Percentiles rank a stretch among this genome's conserved stretches.
Evolutionary conservation across 805 yeast species (phyloP).

Genomic region (Scheffersomyces coipomensis): DNA sequence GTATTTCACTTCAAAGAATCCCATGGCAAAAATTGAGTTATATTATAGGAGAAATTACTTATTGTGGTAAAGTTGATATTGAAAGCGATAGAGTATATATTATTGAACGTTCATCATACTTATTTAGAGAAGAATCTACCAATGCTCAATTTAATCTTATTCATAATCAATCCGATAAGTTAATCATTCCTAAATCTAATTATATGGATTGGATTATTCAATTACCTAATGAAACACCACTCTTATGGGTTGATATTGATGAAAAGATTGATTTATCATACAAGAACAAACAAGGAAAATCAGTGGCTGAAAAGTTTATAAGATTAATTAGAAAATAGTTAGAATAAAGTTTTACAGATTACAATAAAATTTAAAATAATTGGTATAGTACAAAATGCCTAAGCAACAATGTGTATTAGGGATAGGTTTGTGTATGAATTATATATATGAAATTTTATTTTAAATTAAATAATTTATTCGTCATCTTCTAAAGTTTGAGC

Average conservation of each 20-base stretch:
- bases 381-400: constrained; percentile 1
- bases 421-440: not conserved
- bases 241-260: constrained; percentile 53
- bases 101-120: constrained; percentile 24
- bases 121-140: constrained; percentile 43
- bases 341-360: constrained; percentile 3
- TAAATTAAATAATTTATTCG: constrained; percentile 33
- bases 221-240: constrained; percentile 54
- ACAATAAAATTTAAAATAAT: too few species aligned
- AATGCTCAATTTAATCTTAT: constrained; percentile 43
- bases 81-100: constrained; percentile 39
- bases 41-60: constrained; percentile 53
- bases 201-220: constrained; percentile 48
- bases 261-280: constrained; percentile 39
- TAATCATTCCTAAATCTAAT: constrained; percentile 51
- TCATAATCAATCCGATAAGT: constrained; percentile 15
- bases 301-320: constrained; percentile 9
- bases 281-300: constrained; percentile 17
- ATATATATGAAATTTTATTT: not conserved
- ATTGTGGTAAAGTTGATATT: constrained; percentile 63
- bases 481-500: constrained; percentile 97
- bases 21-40: constrained; percentile 55
- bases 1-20: constrained; percentile 36
- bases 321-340: not conserved
- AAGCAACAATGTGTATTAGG: not conserved